phyloP scores from a whole-genome alignment of 148 eudicot species.

The Arctostaphylos glauca region DNA sequence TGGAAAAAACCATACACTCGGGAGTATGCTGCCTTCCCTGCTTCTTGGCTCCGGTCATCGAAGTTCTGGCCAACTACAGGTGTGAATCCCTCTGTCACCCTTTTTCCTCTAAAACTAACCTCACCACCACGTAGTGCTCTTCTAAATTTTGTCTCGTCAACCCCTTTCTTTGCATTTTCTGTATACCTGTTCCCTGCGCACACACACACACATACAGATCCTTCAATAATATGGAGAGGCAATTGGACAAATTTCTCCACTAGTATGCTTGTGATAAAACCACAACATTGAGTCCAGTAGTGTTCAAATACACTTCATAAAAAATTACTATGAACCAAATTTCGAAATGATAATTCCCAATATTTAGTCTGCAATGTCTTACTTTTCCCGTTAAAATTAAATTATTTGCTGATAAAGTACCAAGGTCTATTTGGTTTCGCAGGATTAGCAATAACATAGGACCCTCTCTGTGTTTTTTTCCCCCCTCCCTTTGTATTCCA shows the following conservation, averaged over 20 bases:
- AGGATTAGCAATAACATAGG: neutral
- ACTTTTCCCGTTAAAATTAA: neutral
- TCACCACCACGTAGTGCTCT: neutral
- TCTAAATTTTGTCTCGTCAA: neutral
- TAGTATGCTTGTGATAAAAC: neutral
- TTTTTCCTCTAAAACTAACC: neutral
- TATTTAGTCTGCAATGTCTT: neutral
- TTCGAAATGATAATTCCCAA: neutral
- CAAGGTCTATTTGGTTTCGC: neutral
- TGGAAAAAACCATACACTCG: conserved; percentile 96
- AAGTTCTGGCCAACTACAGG: conserved; percentile 98
- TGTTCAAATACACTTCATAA: neutral
- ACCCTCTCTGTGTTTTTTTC: no score
- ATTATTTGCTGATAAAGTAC: neutral
- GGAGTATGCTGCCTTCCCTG: conserved; percentile 97
- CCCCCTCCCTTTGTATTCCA: no score
- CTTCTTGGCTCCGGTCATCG: conserved; percentile 77
- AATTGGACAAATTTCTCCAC: neutral
- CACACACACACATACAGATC: neutral
- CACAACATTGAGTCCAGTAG: neutral
- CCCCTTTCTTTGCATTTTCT: neutral
- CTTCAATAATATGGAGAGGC: neutral
- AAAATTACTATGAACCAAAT: neutral
- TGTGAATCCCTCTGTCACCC: conserved; percentile 22
- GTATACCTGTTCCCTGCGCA: neutral